Conservation (phyloP, 768 basidiomycete species). For the Boletus eberwhitei region DNA sequence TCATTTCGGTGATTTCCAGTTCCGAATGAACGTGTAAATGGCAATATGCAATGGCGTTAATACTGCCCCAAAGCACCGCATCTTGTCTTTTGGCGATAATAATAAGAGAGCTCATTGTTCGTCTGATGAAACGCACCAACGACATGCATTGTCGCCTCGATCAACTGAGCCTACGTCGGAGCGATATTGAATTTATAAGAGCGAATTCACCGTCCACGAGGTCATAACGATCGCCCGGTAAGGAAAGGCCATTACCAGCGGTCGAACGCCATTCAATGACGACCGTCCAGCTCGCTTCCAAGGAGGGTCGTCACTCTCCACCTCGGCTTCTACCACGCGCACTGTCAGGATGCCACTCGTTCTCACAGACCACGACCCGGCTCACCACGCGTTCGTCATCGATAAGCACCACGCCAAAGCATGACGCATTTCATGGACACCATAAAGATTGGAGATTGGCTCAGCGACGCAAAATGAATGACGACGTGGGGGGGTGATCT, state of each 20-base stretch:
- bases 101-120: neutral
- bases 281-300: neutral
- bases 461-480: neutral
- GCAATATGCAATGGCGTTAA: constrained; percentile 2
- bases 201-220: neutral
- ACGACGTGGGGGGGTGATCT: neutral
- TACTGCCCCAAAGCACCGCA: neutral
- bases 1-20: constrained; percentile 29
- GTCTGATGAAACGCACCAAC: constrained; percentile 7
- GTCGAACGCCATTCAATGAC: constrained; percentile 1
- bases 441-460: constrained; percentile 17
- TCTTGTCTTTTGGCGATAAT: neutral
- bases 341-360: neutral
- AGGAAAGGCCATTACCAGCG: neutral
- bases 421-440: constrained; percentile 21
- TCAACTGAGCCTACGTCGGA: neutral
- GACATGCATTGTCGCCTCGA: neutral
- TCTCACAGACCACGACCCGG: neutral
- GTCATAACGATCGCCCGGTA: neutral
- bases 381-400: constrained; percentile 3
- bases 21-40: neutral
- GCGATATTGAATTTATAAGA: neutral
- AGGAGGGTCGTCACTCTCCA: neutral
- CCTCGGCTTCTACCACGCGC: constrained; percentile 8
- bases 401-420: constrained; percentile 15